Evolutionary conservation across 2,329 filamentous ascomycete genomes (phyloP), one percentile per base, ranked within the genome.

Genomic region (Sclerotinia borealis): DNA sequence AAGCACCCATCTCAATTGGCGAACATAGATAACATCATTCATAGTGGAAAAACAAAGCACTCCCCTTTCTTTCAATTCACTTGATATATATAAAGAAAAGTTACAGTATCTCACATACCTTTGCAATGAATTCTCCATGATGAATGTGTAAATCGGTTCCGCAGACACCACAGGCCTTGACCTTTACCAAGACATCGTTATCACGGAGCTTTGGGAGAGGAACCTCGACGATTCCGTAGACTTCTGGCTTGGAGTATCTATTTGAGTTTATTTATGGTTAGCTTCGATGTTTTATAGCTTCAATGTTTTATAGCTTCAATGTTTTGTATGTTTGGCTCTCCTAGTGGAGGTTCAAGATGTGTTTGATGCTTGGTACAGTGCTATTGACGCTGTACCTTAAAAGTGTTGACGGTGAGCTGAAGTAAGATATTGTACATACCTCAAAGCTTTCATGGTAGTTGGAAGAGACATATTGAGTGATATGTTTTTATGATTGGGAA

Each of bases 111-210:
- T 37, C 54, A 63, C 76, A 65, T 75, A 80, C 79, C 76, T 81
- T 80, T 71, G 80, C 79, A 70, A 82, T 77, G 69, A 90, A 90
- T 76, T 89, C 86, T 71, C 87, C 87, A 74, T 89, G 84, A 72
- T 89, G 86, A 70, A 86, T 86, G 71, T 87, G 84, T 74, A 79
- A 67, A 67, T 70, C 70, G 63, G 76, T 77, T 67, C 76, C 76
- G 56, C 72, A 87, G 66, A 87, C 83, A 78, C 85, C 84, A 69
- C 83, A 86, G 62, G 83, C 86, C 76, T 88, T 87, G 72, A 89
- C 85, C 76, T 88, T 86, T 76, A 88, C 76, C 78, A 81, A 70
- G 61, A 70, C 66, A 50, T 71, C 70, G 52, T 68, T 67, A 48
- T 69, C 65, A 63, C 68, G 72, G 66, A 73, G 64, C 70, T 68